These are phyloP conservation scores for Pseudogymnoascus verrucosus DNA, from an alignment of 2,329 filamentous ascomycete species.

Conservation along the genomic window DNA sequence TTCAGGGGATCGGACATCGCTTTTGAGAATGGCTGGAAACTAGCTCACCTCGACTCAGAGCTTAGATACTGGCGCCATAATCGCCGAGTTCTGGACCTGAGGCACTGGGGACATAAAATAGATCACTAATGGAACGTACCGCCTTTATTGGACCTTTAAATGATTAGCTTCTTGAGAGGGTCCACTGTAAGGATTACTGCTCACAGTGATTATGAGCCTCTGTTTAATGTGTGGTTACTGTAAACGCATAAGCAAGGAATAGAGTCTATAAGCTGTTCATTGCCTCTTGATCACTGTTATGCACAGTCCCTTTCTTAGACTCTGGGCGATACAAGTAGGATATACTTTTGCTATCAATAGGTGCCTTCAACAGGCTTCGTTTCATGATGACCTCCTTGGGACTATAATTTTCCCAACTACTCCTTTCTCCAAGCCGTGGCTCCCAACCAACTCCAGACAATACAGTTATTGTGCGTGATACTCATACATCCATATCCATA, in stretches of 20 bases:
- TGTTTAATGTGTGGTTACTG: neutral
- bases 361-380: neutral
- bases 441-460: neutral
- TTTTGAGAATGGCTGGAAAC: neutral
- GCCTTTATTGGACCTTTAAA: neutral
- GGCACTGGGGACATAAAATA: neutral
- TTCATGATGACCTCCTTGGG: neutral
- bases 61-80: neutral
- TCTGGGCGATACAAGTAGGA: neutral
- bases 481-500: neutral
- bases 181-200: too few species aligned
- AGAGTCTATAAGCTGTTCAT: neutral
- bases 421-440: neutral
- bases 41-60: neutral
- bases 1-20: neutral
- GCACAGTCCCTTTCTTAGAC: neutral
- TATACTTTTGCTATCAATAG: neutral
- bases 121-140: neutral
- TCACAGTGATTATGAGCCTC: neutral
- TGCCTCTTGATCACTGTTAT: neutral
- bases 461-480: neutral
- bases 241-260: neutral
- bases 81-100: neutral
- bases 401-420: neutral
- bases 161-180: neutral